Conservation (phyloP, 2,329 filamentous ascomycete species). For the Pseudopyrenochaeta lycopersici region DNA sequence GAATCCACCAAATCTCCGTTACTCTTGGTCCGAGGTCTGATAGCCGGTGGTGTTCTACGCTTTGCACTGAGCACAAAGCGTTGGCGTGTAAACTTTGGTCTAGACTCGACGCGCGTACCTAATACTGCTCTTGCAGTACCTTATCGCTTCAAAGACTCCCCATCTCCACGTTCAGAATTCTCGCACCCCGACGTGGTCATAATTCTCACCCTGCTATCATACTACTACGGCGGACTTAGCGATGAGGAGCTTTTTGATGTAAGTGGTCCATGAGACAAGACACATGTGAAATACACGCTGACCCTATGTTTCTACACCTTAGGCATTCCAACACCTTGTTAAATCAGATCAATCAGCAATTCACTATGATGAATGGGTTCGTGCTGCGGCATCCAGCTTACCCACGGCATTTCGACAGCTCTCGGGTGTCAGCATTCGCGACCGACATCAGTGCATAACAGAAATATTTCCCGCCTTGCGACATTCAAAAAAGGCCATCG, state of each 20-base stretch:
- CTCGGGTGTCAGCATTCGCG: constrained; percentile 50
- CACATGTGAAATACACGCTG: too few species aligned
- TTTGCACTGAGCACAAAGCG: constrained; percentile 67
- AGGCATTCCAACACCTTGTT: constrained; percentile 55
- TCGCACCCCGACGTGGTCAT: constrained; percentile 75
- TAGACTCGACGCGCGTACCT: constrained; percentile 61
- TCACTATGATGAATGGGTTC: constrained; percentile 63
- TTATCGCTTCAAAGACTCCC: constrained; percentile 71
- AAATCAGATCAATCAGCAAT: constrained; percentile 61
- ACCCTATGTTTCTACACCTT: too few species aligned
- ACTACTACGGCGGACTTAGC: constrained; percentile 70
- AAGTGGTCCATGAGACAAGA: constrained; percentile 12
- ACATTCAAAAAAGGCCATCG: constrained; percentile 63
- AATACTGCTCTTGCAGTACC: constrained; percentile 64
- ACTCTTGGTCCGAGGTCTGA: constrained; percentile 63
- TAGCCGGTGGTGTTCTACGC: constrained; percentile 63
- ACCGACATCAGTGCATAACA: constrained; percentile 58
- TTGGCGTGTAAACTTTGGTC: constrained; percentile 72
- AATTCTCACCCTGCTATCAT: constrained; percentile 70
- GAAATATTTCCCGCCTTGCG: constrained; percentile 64
- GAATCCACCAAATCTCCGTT: constrained; percentile 48
- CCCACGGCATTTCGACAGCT: constrained; percentile 51
- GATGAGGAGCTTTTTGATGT: constrained; percentile 60
- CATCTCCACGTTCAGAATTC: constrained; percentile 70
- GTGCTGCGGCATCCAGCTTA: constrained; percentile 32